These are phyloP conservation scores for Inga laurina DNA, from an alignment of 306 rosid species.

Conservation along the genomic window DNA sequence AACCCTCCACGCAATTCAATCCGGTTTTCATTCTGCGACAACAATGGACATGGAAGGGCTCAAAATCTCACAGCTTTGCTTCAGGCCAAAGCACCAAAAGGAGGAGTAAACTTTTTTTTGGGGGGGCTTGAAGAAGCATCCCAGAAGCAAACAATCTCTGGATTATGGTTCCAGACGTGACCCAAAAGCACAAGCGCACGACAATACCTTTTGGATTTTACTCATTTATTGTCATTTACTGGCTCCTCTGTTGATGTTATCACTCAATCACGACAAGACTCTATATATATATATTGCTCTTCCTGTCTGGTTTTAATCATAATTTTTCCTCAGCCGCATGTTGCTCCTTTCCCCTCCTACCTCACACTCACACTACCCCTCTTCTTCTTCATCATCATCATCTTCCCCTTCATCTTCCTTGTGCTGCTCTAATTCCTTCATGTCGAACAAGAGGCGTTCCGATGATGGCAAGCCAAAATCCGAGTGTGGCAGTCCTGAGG, in stretches of 20 bases:
- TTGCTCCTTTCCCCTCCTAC: slow-evolving; percentile 33
- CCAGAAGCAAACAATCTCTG: slow-evolving; percentile 50
- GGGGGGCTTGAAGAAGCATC: slow-evolving; percentile 51
- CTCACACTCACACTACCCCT: background rate
- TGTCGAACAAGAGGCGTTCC: slow-evolving; percentile 85
- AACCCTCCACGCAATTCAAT: background rate
- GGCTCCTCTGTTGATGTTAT: background rate
- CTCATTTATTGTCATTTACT: slow-evolving; percentile 27
- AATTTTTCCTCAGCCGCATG: slow-evolving; percentile 40
- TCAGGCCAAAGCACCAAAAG: background rate
- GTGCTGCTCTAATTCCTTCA: slow-evolving; percentile 29
- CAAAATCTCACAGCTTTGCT: background rate
- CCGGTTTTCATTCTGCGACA: background rate
- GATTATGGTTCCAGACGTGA: slow-evolving; percentile 28
- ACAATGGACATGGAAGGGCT: background rate
- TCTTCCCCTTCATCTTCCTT: background rate
- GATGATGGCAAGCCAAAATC: slow-evolving; percentile 66
- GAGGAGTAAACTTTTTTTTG: slow-evolving; percentile 18
- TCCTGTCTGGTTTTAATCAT: slow-evolving; percentile 2
- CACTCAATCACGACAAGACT: background rate
- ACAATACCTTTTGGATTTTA: slow-evolving; percentile 26
- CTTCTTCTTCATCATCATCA: background rate
- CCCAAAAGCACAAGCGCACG: background rate
- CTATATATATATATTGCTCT: background rate
- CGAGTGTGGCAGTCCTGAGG: slow-evolving; percentile 50